These are phyloP conservation scores for Hygrophorus pudorinus DNA, from an alignment of 768 basidiomycete species.

Conservation along the genomic window DNA sequence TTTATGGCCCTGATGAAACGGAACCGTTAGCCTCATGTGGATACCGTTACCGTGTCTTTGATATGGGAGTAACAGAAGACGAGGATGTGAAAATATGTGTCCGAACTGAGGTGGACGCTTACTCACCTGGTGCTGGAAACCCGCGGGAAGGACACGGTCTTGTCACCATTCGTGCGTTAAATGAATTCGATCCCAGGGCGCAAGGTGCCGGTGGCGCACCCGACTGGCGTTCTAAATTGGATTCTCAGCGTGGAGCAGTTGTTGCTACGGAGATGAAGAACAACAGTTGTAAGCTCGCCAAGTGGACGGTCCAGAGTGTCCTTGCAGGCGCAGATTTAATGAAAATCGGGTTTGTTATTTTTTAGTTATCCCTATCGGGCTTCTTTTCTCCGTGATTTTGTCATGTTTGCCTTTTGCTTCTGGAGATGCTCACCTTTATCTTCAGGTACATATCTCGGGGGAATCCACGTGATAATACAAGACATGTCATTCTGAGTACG, in stretches of 20 bases:
- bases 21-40: conserved; percentile 94
- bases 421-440: conserved; percentile 11
- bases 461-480: conserved; percentile 88
- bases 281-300: conserved; percentile 94
- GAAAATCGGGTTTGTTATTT: conserved; percentile 82
- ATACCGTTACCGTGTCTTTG: conserved; percentile 93
- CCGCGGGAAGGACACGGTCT: conserved; percentile 64
- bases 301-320: conserved; percentile 94
- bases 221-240: conserved; percentile 98
- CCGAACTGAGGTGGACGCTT: conserved; percentile 95
- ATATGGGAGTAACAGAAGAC: conserved; percentile 82
- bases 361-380: conserved; percentile 6
- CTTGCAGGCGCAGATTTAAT: conserved; percentile 91
- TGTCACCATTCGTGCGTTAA: conserved; percentile 88
- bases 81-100: conserved; percentile 89
- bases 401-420: conserved; percentile 3
- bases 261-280: conserved; percentile 99
- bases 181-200: conserved; percentile 91
- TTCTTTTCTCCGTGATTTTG: conserved; percentile 5
- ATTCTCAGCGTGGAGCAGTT: conserved; percentile 93
- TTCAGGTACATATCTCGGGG: conserved; percentile 88
- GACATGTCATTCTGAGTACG: conserved; percentile 92
- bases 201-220: conserved; percentile 89
- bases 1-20: conserved; percentile 88
- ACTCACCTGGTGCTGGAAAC: conserved; percentile 49